Base-by-base conservation (phyloP, 129 eudicot genomes). In the Ambrosia artemisiifolia region DNA sequence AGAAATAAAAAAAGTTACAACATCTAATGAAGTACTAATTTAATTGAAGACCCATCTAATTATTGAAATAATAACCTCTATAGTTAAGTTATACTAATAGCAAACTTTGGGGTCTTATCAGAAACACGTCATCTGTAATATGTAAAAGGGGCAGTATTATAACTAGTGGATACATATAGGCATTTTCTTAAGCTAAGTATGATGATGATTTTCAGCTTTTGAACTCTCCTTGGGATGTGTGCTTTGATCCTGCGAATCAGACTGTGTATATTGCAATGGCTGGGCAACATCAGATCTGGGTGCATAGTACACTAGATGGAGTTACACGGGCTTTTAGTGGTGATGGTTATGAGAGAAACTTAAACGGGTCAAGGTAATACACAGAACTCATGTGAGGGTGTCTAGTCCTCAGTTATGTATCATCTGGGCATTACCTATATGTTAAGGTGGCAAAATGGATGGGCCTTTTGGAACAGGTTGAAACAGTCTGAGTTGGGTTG, bases 271-370 rank as follows among this genome's bases (percentile, higher is more conserved):
- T 94, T 38, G 98, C 98, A 83, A 90, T 94, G 97, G 96, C 98
- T 57, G 98, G 98, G 19, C 98, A 88, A 76, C 98, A 94, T 86
- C 98, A 94, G 82, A 90, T 94, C 50, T 94, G 98, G 98, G 88
- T 78, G 66, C 91, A 94, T 60, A 83, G 78, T 76, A 83, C 87
- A 7, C 44, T 72, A 40, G 84, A 83, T 83, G 98, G 92, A 60
- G 80, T 85, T 74, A 94, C 97, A 50, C 86, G 64, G 79, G 84
- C 85, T 77, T 94, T 94, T 47, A 94, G 98, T 57, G 98, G 98
- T 38, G 91, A 94, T 88, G 98, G 98, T 69, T 90, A 82, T 75
- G 98, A 94, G 83, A 87, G 96, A 81, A 94, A 94, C 83, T 79
- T 94, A 79, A 94, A 90, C 46, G 98, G 97, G 63, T 77, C 88